A percentile compares a stretch with the other conserved stretches of the same genome.
These are phyloP conservation scores for Platanthera zijinensis DNA, from an alignment of 106 monocot genomes.

Conservation along the genomic window DNA sequence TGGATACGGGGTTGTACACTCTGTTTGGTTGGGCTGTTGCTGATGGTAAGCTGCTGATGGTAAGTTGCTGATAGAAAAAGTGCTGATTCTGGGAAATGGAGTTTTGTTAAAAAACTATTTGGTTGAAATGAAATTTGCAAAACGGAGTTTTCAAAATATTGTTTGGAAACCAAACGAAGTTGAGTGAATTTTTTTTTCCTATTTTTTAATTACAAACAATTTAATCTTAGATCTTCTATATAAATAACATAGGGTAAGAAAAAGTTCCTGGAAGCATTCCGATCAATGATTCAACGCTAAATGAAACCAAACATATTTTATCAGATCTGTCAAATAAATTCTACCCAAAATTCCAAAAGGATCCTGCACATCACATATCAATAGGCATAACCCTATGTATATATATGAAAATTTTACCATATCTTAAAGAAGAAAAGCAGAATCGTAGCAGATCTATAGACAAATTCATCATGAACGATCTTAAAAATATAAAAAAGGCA, in stretches of 20 bases:
- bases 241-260: not conserved
- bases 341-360: not conserved
- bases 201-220: no score
- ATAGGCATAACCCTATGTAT: not conserved
- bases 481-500: not conserved
- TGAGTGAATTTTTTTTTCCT: no score
- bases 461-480: not conserved
- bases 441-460: slow-evolving; percentile 1
- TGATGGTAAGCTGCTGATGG: no score
- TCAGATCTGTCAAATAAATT: not conserved
- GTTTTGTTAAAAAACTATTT: no score
- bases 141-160: no score
- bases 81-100: no score
- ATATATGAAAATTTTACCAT: not conserved
- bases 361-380: not conserved
- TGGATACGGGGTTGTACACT: no score
- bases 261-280: not conserved
- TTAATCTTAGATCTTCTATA: not conserved
- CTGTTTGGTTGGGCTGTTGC: no score
- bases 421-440: not conserved
- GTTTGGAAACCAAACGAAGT: no score
- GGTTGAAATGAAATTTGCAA: no score
- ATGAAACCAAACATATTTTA: not conserved
- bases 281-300: not conserved
- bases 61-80: no score